A percentile compares a stretch with the other conserved stretches of the same genome.
Evolutionary conservation across 2,329 filamentous ascomycete species (phyloP).

Genomic region (Sordariomycetes sp.): DNA sequence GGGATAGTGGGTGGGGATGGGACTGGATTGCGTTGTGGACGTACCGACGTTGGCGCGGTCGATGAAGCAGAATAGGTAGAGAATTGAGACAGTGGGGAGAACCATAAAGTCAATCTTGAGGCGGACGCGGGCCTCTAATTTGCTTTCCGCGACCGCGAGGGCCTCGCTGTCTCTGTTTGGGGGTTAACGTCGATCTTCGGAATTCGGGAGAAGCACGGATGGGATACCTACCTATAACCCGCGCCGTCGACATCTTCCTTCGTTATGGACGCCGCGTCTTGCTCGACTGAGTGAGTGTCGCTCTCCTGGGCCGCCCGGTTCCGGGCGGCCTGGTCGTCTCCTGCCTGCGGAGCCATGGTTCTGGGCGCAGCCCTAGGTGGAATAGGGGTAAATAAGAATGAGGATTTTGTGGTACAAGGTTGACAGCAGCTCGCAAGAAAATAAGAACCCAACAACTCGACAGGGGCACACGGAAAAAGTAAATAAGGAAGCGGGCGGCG

Average conservation of each 20-base stretch:
- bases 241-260: neutral
- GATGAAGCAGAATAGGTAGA: conserved; percentile 67
- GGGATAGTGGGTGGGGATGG: conserved; percentile 61
- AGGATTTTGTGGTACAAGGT: too few relatives aligned
- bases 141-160: neutral
- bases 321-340: neutral
- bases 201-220: neutral
- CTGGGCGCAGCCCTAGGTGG: neutral
- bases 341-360: neutral
- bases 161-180: neutral
- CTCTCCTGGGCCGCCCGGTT: neutral
- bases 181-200: neutral
- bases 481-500: too few relatives aligned
- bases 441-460: too few relatives aligned
- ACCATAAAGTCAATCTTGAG: conserved; percentile 56
- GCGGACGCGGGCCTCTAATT: conserved; percentile 28
- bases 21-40: conserved; percentile 23
- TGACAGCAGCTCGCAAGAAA: too few relatives aligned
- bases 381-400: neutral
- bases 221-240: neutral
- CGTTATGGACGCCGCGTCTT: neutral
- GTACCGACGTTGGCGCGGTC: conserved; percentile 64
- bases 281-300: neutral
- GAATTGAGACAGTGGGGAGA: conserved; percentile 52
- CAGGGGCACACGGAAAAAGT: too few relatives aligned